Base-by-base conservation (phyloP, 306 rosid genomes). In the Quercus rubra region DNA sequence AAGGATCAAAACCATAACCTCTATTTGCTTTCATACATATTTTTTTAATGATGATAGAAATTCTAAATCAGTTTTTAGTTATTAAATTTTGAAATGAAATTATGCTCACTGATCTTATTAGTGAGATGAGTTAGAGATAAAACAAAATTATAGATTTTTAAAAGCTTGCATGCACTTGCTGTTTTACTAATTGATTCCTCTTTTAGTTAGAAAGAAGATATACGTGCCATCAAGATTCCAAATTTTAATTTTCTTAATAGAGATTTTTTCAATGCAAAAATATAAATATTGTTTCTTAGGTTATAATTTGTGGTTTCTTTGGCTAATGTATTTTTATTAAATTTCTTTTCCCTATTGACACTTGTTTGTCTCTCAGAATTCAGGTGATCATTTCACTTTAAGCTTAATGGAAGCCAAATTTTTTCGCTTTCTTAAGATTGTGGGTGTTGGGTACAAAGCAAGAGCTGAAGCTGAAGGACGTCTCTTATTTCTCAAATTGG, bases 391-490 rank as follows among this genome's bases (percentile, higher is more conserved):
- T 35, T 55, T 71, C 28, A 8, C 74, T 67, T 46, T 54, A 13
- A 15, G 2, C 70, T 14, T 17, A 67, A 90, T 90, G 97, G 97
- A 93, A 79, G 91, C 95, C 25, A 85, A 87, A 1, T 91, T 93
- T 77, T 93, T 91, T 74, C 91, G 90, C 15, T 89, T 89, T 84
- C 86, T 93, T 4, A 93, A 91, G 95, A 91, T 91, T 30, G 93
- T 91, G 62, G 98, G 98, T 33, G 97, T 93, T 70, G 98, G 97
- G 54, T 91, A 91, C 92, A 91, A 93, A 83, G 98, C 93, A 31
- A 87, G 93, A 85, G 97, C 95, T 7, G 97, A 93, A 80, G 90
- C 92, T 74, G 91, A 86, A 35, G 97, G 97, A 9, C 81, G 88
- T 21, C 66, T 91, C 31, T 81, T 94, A 89, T 87, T 66, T 81